Evolutionary conservation across 2,329 filamentous ascomycete genomes (phyloP), one percentile per base, ranked within the genome.

Genomic region (Aureobasidium pullulans): DNA sequence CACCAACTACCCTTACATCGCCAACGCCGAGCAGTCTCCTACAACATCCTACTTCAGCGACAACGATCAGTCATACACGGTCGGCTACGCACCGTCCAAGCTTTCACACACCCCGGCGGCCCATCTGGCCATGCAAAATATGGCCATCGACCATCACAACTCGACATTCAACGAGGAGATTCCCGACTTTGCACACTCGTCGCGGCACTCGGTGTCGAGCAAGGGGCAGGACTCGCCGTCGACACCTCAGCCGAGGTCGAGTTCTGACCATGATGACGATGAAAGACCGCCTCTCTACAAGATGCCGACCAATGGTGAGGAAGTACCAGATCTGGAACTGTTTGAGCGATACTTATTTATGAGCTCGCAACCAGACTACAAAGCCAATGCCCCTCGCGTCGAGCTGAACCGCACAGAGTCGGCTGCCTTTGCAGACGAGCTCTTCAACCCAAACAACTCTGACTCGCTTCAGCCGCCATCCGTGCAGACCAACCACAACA

Each of bases 371-470:
- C 29, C 59, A 61, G 59, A 61, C 37, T 61, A 57, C 52, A 48
- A 54, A 44, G 29, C 42, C 23, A 43, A 40, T 32, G 59, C 52
- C 19, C 59, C 58, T 88, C 91, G 29, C 94, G 82, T 96, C 64
- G 87, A 91, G 60, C 65, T 73, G 7, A 69, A 67, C 65, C 82
- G 90, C 60, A 94, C 91, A 0, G 90, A 94, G 75, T 93, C 90
- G 16, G 90, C 95, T 68, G 82, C 90, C 52, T 93, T 89, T 68
- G 82, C 84, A 67, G 92, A 96, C 71, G 90, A 94, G 71, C 81
- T 96, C 0, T 96, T 89, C 77, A 91, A 87, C 66, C 86, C 88
- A 0, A 81, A 79, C 66, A 84, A 85, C 62, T 79, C 85, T 67
- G 81, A 81, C 0, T 32, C 54, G 3, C 43, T 48, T 11, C 75